Evolutionary conservation across 2,329 filamentous ascomycete species (phyloP), one percentile per base, ranked within the genome.

Genomic region (Acrodontium crateriforme): DNA sequence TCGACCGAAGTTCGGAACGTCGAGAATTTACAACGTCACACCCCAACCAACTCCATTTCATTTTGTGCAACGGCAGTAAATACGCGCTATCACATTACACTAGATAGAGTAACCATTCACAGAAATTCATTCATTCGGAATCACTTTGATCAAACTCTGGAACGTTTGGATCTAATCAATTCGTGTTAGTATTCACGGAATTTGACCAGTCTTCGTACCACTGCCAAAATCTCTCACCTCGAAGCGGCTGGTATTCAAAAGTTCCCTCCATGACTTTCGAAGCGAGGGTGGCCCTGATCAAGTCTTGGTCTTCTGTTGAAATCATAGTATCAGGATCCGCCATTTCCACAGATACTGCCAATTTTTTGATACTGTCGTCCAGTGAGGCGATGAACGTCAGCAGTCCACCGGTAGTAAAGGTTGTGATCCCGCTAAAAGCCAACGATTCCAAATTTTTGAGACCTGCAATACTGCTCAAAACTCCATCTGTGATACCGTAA

Each of bases 341-440:
- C 41, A 54, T 56, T 21, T 62, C 58, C 9, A 64, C 45, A 18
- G 54, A 55, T 18, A 65, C 28, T 2, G 51, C 46, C 9, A 65
- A 47, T 10, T 58, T 58, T 23, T 48, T 45, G 33, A 63, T 62
- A 2, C 54, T 50, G 2, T 49, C 48, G 9, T 40, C 54, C 6
- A 66, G 47, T 10, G 45, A 40, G 2, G 49, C 36, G n/a, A 63
- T 47, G 30, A 62, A 63, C 5, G 54, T 48, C 5, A 60, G 44
- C 2, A 78, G 55, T 2, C 64, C 67, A 4, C 58, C 46, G 3
- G 53, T 52, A 0, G 65, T 67, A 44, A 78, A 75, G 2, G 50
- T 49, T 0, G 72, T 71, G 3, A 65, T 51, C 2, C 66, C 69
- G 19, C 59, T 62, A 22, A 77, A 63, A 4, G 59, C 62, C 5